Conservation (phyloP, 768 basidiomycete genomes). For the Russula brevipes region DNA sequence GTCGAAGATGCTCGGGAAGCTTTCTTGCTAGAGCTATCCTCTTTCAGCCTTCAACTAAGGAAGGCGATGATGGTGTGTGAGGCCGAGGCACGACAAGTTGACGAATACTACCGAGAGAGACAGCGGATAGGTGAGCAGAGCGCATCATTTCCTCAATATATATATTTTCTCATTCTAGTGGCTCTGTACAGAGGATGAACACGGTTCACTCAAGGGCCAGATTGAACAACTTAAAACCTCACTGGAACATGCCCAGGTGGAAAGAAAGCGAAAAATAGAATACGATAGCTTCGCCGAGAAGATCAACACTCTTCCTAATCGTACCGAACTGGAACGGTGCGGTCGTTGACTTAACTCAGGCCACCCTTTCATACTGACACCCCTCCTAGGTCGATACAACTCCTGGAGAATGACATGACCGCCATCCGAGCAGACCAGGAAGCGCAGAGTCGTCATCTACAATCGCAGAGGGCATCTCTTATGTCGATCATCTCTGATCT, state of each 20-base stretch:
- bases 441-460: conserved; percentile 59
- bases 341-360: conserved; percentile 30
- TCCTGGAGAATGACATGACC: conserved; percentile 72
- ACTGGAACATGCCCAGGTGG: conserved; percentile 72
- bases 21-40: conserved; percentile 70
- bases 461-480: conserved; percentile 62
- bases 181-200: conserved; percentile 55
- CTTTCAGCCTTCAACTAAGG: conserved; percentile 68
- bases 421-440: conserved; percentile 73
- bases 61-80: conserved; percentile 82
- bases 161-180: conserved; percentile 16
- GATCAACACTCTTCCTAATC: conserved; percentile 68
- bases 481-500: conserved; percentile 62
- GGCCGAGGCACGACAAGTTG: conserved; percentile 79
- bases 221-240: conserved; percentile 74
- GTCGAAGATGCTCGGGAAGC: conserved; percentile 73
- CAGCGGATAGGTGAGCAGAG: conserved; percentile 58
- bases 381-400: conserved; percentile 53
- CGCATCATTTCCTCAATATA: neutral
- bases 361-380: neutral
- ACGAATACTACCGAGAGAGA: conserved; percentile 73
- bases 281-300: conserved; percentile 82
- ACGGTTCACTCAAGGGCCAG: conserved; percentile 57
- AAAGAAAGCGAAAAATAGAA: conserved; percentile 75
- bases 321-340: conserved; percentile 73